Conservation (phyloP, 257 asterid species). For the Solanum clarkiae region DNA sequence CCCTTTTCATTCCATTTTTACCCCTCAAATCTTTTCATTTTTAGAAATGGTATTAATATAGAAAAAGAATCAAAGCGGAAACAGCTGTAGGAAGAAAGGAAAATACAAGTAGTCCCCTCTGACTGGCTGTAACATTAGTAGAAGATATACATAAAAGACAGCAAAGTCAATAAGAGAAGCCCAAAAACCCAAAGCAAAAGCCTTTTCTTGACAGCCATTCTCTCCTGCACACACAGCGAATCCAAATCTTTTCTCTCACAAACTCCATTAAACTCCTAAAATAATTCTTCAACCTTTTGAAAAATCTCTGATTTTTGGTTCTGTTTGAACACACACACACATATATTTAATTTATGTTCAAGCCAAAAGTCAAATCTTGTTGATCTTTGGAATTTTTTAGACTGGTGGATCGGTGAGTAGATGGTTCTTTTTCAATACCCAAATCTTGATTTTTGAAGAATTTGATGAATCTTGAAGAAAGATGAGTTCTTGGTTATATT, state of each 20-base stretch:
- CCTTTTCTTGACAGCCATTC: constrained; percentile 26
- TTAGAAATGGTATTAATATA: neutral
- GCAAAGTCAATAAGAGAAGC: constrained; percentile 52
- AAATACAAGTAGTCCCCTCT: constrained; percentile 10
- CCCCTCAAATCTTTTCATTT: neutral
- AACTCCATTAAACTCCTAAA: neutral
- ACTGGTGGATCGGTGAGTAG: constrained; percentile 55
- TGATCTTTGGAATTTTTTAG: constrained; percentile 8
- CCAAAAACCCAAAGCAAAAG: constrained; percentile 27
- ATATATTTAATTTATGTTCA: constrained; percentile 2
- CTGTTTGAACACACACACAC: neutral
- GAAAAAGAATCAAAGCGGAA: neutral
- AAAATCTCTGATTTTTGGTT: neutral
- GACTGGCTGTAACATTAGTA: constrained; percentile 20
- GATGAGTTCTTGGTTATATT: constrained; percentile 17
- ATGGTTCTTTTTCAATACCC: constrained; percentile 5
- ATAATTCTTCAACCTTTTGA: neutral
- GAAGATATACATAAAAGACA: constrained; percentile 22
- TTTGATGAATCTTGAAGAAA: constrained; percentile 16
- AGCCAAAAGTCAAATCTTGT: constrained; percentile 8
- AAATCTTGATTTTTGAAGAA: constrained; percentile 6
- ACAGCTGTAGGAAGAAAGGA: constrained; percentile 29
- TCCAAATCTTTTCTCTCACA: neutral
- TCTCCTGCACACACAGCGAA: constrained; percentile 24
- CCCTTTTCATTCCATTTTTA: neutral